Base-by-base conservation (phyloP, 2,329 filamentous ascomycete genomes). In the Pyrenophora tritici-repentis region DNA sequence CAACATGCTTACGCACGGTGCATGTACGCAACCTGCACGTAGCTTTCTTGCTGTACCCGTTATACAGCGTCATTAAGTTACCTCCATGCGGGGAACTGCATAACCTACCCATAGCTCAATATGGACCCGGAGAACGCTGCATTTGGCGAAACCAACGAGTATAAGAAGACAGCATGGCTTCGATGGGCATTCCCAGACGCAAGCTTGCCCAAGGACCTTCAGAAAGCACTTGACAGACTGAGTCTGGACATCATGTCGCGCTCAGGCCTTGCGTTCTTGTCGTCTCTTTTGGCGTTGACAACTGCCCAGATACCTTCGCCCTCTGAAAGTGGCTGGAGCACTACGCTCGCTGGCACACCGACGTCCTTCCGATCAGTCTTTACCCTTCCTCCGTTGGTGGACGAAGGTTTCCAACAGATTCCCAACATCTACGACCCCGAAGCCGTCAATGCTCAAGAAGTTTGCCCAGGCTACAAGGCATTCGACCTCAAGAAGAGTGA, bases 361-460 rank as follows among this genome's bases (percentile, higher is more conserved):
- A 72, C 68, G 1, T 56, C 62, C 0, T 72, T 69, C 41, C 60
- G 64, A 13, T 51, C 68, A 4, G 55, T 65, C 16, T 75, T 74
- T 46, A 75, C 73, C 1, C 70, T 75, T 37, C 73, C 73, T 4
- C 66, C 72, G 2, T 65, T 65, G 9, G 71, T 68, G 8, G 72
- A 73, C 20, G 36, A 57, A 18, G 72, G 73, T n/a, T 65, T 58
- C 4, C 46, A 64, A 17, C 42, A 73, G 10, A 45, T 88, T 32
- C 82, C 87, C 26, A 90, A 88, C 64, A 80, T 89, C 58, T 62
- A 81, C 29, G 86, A 90, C 58, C 83, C 86, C 0, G 52, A 83
- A 45, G 86, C 87, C 8, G 74, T 85, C 43, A 76, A 89, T 67
- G 81, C 84, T 4, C 86, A 89, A 68, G 69, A 75, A 8, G 77